A percentile compares a stretch with the other conserved stretches of the same genome.
Evolutionary conservation across 306 rosid genomes (phyloP).

Genomic region (Datisca glomerata): DNA sequence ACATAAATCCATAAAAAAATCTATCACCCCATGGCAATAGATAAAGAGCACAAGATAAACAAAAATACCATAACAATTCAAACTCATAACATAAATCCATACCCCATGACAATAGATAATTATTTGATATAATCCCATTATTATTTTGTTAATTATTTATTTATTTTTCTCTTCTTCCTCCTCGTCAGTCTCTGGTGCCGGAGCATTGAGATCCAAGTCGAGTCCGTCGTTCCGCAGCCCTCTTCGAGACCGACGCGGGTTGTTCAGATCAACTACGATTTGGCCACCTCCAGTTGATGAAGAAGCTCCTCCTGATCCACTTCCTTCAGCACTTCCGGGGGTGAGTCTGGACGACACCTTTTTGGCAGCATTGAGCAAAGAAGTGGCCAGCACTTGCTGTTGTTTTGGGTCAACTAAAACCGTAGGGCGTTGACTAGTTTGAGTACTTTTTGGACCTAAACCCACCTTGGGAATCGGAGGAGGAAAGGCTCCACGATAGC

Average conservation of each 20-base stretch:
- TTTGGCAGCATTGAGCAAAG: constrained; percentile 4
- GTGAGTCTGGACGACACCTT: background rate
- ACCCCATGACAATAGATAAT: no score
- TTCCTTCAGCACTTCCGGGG: background rate
- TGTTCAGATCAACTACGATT: constrained; percentile 4
- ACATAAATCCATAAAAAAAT: no score
- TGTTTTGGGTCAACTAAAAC: background rate
- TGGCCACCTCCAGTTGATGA: background rate
- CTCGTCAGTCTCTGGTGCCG: constrained; percentile 3
- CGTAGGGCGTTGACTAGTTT: no score
- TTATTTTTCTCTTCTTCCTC: no score
- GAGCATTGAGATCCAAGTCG: constrained; percentile 19
- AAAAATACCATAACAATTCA: no score
- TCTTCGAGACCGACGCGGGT: background rate
- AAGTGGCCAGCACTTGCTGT: background rate
- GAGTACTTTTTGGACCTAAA: no score
- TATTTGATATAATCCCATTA: no score
- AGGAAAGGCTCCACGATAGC: constrained; percentile 17
- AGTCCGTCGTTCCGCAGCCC: background rate
- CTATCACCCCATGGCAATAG: no score
- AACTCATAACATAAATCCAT: no score
- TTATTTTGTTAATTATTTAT: no score
- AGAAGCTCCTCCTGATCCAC: background rate
- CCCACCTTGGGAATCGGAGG: constrained; percentile 7
- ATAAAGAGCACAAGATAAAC: no score